Evolutionary conservation across 768 basidiomycete species (phyloP), one percentile per base, ranked within the genome.

Genomic region (Mycena olivaceomarginata): DNA sequence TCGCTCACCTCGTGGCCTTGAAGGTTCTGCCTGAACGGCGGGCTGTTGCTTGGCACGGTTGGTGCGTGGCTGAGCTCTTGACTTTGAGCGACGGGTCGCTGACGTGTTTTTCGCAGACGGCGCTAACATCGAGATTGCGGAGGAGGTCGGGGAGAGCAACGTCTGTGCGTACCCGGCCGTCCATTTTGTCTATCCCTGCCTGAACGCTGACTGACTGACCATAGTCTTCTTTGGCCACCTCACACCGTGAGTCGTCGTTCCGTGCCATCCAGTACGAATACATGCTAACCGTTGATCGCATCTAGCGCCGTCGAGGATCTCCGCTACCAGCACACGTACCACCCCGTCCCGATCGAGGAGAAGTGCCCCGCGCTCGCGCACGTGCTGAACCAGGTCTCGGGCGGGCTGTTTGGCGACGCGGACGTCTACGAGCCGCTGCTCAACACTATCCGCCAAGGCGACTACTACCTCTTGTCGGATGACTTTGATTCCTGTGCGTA

Each of bases 101-200:
- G 59, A 40, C 51, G 51, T 56, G 10, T n/a, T 31, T 12, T 13
- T 3, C 74, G 9, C 84, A 87, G 97, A 99, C 86, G 98, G 98
- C 70, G 98, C 98, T 22, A 98, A 97, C 82, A 97, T 97, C 75
- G 98, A 99, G 87, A 99, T 99, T 79, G 97, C 96, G 5, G 97
- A 99, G 82, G 97, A 98, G 84, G 94, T 97, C 63, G 98, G 98
- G 41, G 96, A 97, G 82, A 93, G 91, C 81, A 96, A 98, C 84
- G 97, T 97, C 81, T 97, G 96, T 95, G 84, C 89, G 93, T 95
- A 84, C 46, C 74, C 74, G 75, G 7, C 18, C 6, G 46, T 48
- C 13, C 16, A 48, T 83, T 31, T 76, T 81, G 16, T 46, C 18
- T 13, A 10, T 20, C 56, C 37, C 18, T 45, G 67, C 48, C 56